A percentile compares a stretch with the other conserved stretches of the same genome.
Evolutionary conservation across 257 asterid species (phyloP).

Genomic region (Plectranthus barbatus): DNA sequence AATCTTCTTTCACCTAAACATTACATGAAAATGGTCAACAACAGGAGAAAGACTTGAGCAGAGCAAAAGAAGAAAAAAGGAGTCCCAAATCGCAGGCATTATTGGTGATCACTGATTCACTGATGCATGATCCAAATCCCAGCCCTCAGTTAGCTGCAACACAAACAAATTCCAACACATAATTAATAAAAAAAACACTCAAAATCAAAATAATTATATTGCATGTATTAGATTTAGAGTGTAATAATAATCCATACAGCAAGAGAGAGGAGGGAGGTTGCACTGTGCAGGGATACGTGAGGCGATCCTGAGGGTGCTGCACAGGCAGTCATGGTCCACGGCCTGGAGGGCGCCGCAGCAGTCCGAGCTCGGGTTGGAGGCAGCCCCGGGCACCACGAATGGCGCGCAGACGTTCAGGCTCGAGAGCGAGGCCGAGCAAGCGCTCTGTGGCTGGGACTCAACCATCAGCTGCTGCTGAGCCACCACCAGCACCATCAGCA

Average conservation of each 20-base stretch:
- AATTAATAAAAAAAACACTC: too few relatives aligned
- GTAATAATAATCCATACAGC: conserved; percentile 8
- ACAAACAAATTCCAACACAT: background rate
- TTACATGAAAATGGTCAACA: background rate
- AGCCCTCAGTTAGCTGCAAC: conserved; percentile 21
- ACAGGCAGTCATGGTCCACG: conserved; percentile 36
- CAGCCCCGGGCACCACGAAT: conserved; percentile 31
- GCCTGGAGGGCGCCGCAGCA: conserved; percentile 46
- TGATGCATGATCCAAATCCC: background rate
- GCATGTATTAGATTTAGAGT: too few relatives aligned
- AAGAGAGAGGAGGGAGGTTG: conserved; percentile 38
- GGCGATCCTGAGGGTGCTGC: conserved; percentile 32
- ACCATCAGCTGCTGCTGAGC: background rate
- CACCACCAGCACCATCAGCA: conserved; percentile 16
- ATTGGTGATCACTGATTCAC: too few relatives aligned
- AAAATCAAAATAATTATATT: too few relatives aligned
- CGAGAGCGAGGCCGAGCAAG: conserved; percentile 34
- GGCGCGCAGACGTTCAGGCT: conserved; percentile 41
- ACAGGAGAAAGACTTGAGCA: background rate
- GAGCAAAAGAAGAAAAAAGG: background rate
- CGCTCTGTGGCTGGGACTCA: conserved; percentile 19
- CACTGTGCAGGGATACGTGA: conserved; percentile 36
- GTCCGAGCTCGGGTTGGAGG: conserved; percentile 25
- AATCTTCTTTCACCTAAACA: background rate
- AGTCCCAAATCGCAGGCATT: background rate